Conservation (phyloP, 345 rosid species). For the Boechera stricta region DNA sequence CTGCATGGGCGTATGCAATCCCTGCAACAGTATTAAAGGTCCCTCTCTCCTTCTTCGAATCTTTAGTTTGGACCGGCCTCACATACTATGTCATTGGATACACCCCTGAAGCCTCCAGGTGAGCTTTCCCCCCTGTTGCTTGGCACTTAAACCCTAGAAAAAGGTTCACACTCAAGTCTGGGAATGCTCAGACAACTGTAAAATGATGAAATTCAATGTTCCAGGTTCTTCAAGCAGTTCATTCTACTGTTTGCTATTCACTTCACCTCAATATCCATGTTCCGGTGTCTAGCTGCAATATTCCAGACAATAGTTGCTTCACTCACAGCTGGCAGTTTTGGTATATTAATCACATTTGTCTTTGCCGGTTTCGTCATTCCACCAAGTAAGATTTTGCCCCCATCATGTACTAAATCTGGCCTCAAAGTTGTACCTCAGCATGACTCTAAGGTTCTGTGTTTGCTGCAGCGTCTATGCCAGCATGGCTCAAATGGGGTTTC, state of each 20-base stretch:
- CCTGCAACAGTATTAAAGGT: constrained; percentile 87
- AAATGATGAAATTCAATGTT: constrained; percentile 16
- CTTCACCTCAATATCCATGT: constrained; percentile 70
- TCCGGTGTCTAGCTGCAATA: constrained; percentile 67
- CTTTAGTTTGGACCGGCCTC: constrained; percentile 64
- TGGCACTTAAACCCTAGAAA: not conserved
- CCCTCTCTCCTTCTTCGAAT: constrained; percentile 67
- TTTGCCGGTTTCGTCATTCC: constrained; percentile 78
- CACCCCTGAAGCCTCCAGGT: constrained; percentile 77
- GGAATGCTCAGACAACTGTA: not conserved
- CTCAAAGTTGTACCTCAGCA: constrained; percentile 4
- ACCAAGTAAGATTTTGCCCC: constrained; percentile 51
- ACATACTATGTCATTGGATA: constrained; percentile 83
- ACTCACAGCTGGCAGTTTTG: constrained; percentile 60
- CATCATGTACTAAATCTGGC: constrained; percentile 16
- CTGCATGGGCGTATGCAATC: constrained; percentile 88
- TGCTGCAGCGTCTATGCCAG: constrained; percentile 74
- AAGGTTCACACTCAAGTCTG: constrained; percentile 10
- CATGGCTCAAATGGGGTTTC: constrained; percentile 90
- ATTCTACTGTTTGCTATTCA: constrained; percentile 67
- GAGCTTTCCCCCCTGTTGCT: constrained; percentile 26
- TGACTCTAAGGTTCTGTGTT: constrained; percentile 4
- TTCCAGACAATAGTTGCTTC: constrained; percentile 65
- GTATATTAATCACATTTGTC: constrained; percentile 51
- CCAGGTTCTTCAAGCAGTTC: constrained; percentile 75